phyloP scores from a whole-genome alignment of 2,329 filamentous ascomycete species.

The Arthrobotrys sphaeroides region DNA sequence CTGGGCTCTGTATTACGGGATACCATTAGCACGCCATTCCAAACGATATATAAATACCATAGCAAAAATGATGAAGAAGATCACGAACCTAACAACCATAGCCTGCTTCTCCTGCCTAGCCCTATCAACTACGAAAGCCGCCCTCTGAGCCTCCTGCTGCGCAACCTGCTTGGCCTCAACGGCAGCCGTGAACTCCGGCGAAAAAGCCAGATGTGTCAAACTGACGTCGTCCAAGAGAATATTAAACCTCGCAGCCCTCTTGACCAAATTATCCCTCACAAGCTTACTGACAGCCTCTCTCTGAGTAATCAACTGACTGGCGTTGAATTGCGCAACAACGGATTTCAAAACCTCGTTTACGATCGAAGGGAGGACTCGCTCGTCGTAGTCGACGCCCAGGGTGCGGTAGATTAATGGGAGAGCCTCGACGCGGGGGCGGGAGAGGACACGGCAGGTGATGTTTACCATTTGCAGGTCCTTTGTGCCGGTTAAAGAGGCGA shows the following conservation, averaged over 20 bases:
- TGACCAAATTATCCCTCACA: slow-evolving; percentile 90
- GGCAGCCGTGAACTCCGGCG: slow-evolving; percentile 76
- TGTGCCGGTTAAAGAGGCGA: slow-evolving; percentile 94
- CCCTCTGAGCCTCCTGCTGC: slow-evolving; percentile 85
- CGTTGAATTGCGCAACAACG: slow-evolving; percentile 98
- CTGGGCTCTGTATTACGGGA: slow-evolving; percentile 74
- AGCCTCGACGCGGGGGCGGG: slow-evolving; percentile 83
- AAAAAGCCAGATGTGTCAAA: slow-evolving; percentile 82
- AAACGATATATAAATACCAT: neutral
- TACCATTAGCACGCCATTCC: neutral
- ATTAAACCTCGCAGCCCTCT: slow-evolving; percentile 93
- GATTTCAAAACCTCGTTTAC: slow-evolving; percentile 99
- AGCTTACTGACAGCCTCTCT: slow-evolving; percentile 93
- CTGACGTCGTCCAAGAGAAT: slow-evolving; percentile 98
- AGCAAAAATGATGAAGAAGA: neutral
- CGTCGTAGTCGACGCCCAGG: slow-evolving; percentile 93
- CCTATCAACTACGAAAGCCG: slow-evolving; percentile 98
- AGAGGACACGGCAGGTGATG: slow-evolving; percentile 99
- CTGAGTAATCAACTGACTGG: slow-evolving; percentile 97
- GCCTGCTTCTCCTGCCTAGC: slow-evolving; percentile 99
- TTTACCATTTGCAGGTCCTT: slow-evolving; percentile 99
- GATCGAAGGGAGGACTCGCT: slow-evolving; percentile 94
- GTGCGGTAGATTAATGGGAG: slow-evolving; percentile 98
- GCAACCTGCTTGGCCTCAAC: slow-evolving; percentile 79
- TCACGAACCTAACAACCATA: slow-evolving; percentile 76